Evolutionary conservation across 441 rosid genomes (phyloP).

Genomic region (Euphorbia schlechtendalii): DNA sequence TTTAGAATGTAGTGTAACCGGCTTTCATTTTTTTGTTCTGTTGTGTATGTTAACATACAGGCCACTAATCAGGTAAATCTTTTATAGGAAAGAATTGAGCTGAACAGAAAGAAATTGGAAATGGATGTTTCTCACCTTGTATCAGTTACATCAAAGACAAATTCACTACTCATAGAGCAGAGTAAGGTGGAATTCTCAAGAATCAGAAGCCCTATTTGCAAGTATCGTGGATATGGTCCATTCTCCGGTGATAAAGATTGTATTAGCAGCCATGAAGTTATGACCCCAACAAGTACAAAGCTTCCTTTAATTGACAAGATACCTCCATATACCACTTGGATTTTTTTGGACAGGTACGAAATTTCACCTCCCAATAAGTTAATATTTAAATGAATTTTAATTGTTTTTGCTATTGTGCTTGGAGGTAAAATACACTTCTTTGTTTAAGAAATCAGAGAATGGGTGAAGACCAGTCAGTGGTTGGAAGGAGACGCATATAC

Average conservation of each 20-base stretch:
- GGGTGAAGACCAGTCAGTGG: slow-evolving; percentile 79
- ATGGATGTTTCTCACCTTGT: slow-evolving; percentile 30
- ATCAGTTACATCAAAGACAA: slow-evolving; percentile 33
- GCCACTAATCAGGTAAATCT: neutral
- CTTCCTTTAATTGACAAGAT: slow-evolving; percentile 56
- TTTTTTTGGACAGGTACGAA: slow-evolving; percentile 55
- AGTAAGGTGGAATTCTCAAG: slow-evolving; percentile 34
- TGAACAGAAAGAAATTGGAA: slow-evolving; percentile 39
- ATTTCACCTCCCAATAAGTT: neutral
- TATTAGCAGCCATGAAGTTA: slow-evolving; percentile 48
- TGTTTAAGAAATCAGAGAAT: slow-evolving; percentile 62
- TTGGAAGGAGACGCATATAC: slow-evolving; percentile 77
- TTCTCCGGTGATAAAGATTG: slow-evolving; percentile 64
- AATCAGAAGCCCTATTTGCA: slow-evolving; percentile 38
- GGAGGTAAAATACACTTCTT: neutral
- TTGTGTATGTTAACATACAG: neutral
- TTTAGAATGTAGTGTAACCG: neutral
- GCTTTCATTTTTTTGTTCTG: neutral
- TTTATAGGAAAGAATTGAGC: slow-evolving; percentile 48
- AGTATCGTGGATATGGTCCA: slow-evolving; percentile 45
- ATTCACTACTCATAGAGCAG: slow-evolving; percentile 11
- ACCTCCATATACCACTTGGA: slow-evolving; percentile 71
- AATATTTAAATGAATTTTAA: slow-evolving; percentile 1
- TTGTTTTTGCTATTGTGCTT: slow-evolving; percentile 1
- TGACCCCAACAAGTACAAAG: slow-evolving; percentile 30